Conservation (phyloP, 441 rosid species). For the Gossypium laxum region DNA sequence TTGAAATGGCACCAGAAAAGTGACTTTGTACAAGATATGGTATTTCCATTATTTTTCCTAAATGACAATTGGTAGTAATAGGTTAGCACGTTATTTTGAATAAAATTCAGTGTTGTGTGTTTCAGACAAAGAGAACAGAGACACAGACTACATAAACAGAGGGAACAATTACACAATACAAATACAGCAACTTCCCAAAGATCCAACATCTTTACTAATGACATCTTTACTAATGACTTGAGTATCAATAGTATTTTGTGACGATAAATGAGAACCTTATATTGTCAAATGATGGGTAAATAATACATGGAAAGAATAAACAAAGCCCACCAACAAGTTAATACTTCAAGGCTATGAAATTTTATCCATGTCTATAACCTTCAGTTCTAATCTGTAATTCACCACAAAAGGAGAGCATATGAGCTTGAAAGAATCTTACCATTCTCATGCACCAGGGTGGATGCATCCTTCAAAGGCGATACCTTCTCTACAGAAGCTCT, state of each 20-base stretch:
- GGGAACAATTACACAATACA: neutral
- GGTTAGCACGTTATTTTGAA: neutral
- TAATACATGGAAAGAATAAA: neutral
- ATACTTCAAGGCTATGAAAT: neutral
- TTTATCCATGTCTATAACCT: neutral
- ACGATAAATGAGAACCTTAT: neutral
- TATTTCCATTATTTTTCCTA: neutral
- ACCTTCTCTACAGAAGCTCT: constrained; percentile 41
- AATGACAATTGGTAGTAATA: neutral
- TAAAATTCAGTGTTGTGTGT: neutral
- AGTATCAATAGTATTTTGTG: neutral
- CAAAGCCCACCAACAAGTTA: neutral
- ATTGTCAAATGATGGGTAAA: neutral
- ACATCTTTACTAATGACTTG: neutral
- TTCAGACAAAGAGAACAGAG: neutral
- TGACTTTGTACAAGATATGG: neutral
- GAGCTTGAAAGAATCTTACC: constrained; percentile 30
- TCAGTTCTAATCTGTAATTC: neutral
- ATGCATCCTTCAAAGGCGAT: constrained; percentile 35
- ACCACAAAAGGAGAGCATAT: neutral
- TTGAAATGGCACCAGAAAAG: constrained; percentile 5
- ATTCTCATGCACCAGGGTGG: constrained; percentile 41
- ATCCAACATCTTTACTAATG: too few relatives aligned
- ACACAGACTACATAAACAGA: neutral
- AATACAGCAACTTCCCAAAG: neutral